Base-by-base conservation (phyloP, 2,329 filamentous ascomycete genomes). In the Sporothrix pallida region DNA sequence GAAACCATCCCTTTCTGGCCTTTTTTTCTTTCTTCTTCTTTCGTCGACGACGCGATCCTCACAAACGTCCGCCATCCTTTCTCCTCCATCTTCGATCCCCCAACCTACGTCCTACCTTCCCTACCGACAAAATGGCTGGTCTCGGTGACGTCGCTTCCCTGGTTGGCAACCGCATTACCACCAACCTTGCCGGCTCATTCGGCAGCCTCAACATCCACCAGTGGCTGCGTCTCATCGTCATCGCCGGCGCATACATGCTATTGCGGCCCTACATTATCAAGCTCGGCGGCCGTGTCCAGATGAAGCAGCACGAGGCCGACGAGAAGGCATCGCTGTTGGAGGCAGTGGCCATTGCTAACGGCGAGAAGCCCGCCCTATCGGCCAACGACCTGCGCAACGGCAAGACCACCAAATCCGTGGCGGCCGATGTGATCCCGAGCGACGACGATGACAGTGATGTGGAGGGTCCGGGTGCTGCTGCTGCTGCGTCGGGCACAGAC, bases 231-330 rank as follows among this genome's bases (percentile, higher is more conserved):
- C 86, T 96, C 74, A 82, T 93, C 77, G 86, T 90, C 77, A 87
- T 94, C 75, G 87, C 94, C 23, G 89, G 93, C 78, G 90, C 88
- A 72, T 97, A 95, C 84, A 80, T 90, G 76, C 87, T 96, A 71
- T 78, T 94, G 31, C 90, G 93, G 0, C 93, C 93, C 0, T 94
- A 93, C 80, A 81, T 95, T 70, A 86, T 95, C 78, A 91, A 91
- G 79, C 82, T 89, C 52, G 90, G 89, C 77, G 88, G 86, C 75
- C 89, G 88, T 78, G 82, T 86, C 76, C 89, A 93, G 79, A 88
- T 90, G 80, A 86, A 86, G 78, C 86, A 91, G 79, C 85, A 92
- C 79, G 89, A 91, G 78, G 86, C 90, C 78, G 86, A 88, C 75
- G 84, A 85, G 76, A 84, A 88, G 77, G 83, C 86, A 60, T 84